Conservation (phyloP, 345 rosid species). For the Populus deltoides region DNA sequence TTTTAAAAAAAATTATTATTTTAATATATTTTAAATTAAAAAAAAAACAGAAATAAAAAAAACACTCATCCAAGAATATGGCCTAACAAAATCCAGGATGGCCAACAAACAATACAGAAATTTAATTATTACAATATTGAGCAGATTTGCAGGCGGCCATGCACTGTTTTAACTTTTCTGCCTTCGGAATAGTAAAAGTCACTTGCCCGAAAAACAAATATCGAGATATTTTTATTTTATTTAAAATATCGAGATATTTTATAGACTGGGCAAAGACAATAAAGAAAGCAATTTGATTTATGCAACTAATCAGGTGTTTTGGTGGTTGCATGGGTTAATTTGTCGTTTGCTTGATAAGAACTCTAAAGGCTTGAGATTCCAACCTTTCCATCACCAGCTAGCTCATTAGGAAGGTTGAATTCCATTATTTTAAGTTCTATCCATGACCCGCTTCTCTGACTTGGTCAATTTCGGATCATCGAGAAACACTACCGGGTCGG, state of each 20-base stretch:
- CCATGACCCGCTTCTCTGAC: constrained; percentile 3
- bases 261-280: constrained; percentile 14
- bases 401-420: not conserved
- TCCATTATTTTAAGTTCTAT: not conserved
- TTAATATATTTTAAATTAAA: too few species aligned
- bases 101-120: not conserved
- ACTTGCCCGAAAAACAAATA: not conserved
- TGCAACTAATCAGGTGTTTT: not conserved
- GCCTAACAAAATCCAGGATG: not conserved
- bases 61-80: too few species aligned
- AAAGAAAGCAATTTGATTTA: constrained; percentile 15
- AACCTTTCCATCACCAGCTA: not conserved
- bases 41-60: too few species aligned
- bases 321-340: constrained; percentile 16
- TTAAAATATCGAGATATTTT: not conserved
- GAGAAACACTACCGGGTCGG: not conserved
- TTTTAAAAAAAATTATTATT: too few species aligned
- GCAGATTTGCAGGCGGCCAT: not conserved
- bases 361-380: not conserved
- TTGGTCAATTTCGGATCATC: not conserved
- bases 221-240: not conserved
- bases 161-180: not conserved
- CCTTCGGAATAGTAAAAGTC: not conserved
- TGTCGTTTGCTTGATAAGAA: constrained; percentile 1
- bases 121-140: not conserved